phyloP scores from a whole-genome alignment of 768 basidiomycete species.

The Pholiota conissans region DNA sequence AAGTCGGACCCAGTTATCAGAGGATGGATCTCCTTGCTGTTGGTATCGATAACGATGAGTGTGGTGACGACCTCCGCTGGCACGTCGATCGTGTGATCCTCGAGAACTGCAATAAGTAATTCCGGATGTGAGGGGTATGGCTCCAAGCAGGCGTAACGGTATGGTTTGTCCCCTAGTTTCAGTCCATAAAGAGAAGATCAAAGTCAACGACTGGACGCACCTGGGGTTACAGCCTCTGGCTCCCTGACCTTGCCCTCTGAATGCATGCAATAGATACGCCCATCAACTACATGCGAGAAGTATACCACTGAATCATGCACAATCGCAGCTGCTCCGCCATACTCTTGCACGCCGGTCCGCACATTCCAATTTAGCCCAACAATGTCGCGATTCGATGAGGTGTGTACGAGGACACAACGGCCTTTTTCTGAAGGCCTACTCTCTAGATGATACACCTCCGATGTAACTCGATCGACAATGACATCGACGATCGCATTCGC shows the following conservation, averaged over 20 bases:
- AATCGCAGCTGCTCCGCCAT: constrained; percentile 65
- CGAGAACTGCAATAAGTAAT: constrained; percentile 62
- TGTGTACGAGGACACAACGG: constrained; percentile 57
- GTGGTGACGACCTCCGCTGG: constrained; percentile 55
- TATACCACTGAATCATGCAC: constrained; percentile 49
- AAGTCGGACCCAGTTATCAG: constrained; percentile 66
- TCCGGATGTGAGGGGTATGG: constrained; percentile 53
- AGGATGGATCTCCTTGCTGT: constrained; percentile 39
- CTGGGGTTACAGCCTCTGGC: constrained; percentile 64
- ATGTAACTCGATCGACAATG: constrained; percentile 60
- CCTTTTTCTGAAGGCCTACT: constrained; percentile 50
- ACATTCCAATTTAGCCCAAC: constrained; percentile 58
- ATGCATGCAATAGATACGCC: constrained; percentile 48
- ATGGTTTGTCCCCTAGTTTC: constrained; percentile 46
- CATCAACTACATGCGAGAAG: constrained; percentile 59
- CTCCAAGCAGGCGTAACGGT: constrained; percentile 65
- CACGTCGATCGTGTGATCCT: constrained; percentile 63
- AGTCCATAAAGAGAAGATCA: not conserved
- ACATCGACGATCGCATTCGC: constrained; percentile 40
- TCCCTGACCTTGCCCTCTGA: constrained; percentile 32
- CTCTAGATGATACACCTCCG: constrained; percentile 59
- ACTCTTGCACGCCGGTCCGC: constrained; percentile 65
- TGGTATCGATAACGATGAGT: constrained; percentile 56
- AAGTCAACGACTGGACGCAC: constrained; percentile 33
- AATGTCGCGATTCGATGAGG: constrained; percentile 46